A percentile compares a stretch with the other conserved stretches of the same genome.
These are phyloP conservation scores for Syncephalastrum racemosum DNA, from an alignment of 371 early-diverging fungal genomes.

Conservation along the genomic window DNA sequence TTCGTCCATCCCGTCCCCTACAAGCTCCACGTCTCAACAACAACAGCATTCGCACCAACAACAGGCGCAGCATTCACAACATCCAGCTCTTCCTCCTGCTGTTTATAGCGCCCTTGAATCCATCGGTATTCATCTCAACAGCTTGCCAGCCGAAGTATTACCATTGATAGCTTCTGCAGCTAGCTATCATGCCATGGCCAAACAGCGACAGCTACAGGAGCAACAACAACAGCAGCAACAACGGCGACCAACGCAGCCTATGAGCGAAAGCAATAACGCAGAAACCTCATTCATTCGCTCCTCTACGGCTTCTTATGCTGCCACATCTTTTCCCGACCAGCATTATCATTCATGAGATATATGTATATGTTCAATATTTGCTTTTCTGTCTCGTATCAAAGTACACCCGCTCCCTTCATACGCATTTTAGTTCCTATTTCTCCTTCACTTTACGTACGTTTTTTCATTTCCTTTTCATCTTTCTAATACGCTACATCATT, in stretches of 20 bases:
- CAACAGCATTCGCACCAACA: slow-evolving; percentile 1
- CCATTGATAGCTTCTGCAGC: slow-evolving; percentile 25
- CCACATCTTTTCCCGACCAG: no score
- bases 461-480: no score
- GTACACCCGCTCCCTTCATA: no score
- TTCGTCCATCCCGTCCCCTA: background rate
- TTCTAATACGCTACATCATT: no score
- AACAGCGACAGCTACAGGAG: slow-evolving; percentile 18
- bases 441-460: no score
- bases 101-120: slow-evolving; percentile 19
- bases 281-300: no score
- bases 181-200: slow-evolving; percentile 22
- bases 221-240: slow-evolving; percentile 12
- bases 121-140: slow-evolving; percentile 23
- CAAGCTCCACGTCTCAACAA: slow-evolving; percentile 1
- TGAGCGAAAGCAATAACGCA: no score
- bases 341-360: no score
- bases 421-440: no score
- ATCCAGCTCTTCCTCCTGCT: slow-evolving; percentile 4
- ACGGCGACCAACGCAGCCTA: slow-evolving; percentile 4
- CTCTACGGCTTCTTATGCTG: no score
- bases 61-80: background rate
- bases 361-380: no score
- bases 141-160: slow-evolving; percentile 22
- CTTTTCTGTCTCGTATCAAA: no score